A percentile compares a stretch with the other conserved stretches of the same genome.
phyloP scores from a whole-genome alignment of 1,284 basidiomycete species.

The Leccinum subrobustum region DNA sequence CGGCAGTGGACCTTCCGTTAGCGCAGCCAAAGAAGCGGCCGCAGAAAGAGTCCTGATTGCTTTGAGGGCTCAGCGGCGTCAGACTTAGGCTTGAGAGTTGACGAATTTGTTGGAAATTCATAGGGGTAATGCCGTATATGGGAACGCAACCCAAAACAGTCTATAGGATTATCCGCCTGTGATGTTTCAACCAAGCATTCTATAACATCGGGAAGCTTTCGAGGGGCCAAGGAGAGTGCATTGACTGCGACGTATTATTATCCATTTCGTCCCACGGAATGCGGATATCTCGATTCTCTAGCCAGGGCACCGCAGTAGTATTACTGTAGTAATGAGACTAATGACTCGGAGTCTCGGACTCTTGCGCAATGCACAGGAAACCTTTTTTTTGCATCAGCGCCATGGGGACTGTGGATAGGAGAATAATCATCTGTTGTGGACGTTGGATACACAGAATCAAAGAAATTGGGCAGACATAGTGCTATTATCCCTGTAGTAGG shows the following conservation, averaged over 20 bases:
- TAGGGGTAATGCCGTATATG: constrained; percentile 23
- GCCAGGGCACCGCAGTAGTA: constrained; percentile 8
- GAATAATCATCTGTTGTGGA: background rate
- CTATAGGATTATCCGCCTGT: constrained; percentile 10
- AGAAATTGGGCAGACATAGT: background rate
- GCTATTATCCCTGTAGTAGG: background rate
- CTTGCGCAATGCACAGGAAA: constrained; percentile 2
- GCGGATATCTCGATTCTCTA: background rate
- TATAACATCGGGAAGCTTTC: background rate
- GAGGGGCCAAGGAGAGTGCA: background rate
- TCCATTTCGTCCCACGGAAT: background rate
- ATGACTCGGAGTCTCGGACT: too few species aligned
- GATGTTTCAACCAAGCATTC: background rate
- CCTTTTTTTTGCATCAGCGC: constrained; percentile 4
- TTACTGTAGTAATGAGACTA: background rate
- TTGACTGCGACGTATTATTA: background rate
- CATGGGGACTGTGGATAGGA: background rate
- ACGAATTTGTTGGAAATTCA: background rate
- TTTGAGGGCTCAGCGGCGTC: constrained; percentile 1
- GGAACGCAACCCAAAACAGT: constrained; percentile 15
- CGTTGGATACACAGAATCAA: background rate
- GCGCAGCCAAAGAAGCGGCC: constrained; percentile 27
- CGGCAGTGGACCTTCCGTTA: constrained; percentile 21
- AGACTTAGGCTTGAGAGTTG: background rate
- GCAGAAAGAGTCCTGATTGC: constrained; percentile 21